Percentiles rank a stretch among this genome's conserved stretches.
Conservation (phyloP, 768 basidiomycete genomes). For the Tricholomella constricta region DNA sequence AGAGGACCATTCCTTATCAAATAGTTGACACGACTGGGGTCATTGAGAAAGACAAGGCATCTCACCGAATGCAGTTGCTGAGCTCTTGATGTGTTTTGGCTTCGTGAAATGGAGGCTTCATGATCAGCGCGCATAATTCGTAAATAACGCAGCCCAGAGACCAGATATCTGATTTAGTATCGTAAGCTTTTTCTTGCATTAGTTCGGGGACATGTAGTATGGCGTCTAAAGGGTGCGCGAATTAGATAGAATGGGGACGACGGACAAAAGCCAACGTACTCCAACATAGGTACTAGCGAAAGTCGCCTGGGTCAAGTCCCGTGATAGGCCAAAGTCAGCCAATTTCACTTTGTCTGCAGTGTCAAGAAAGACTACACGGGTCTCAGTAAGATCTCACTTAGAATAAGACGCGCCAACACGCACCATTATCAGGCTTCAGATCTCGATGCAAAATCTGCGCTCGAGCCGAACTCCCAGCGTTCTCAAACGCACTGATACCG, state of each 20-base stretch:
- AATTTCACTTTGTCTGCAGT: conserved; percentile 86
- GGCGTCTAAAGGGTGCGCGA: conserved; percentile 78
- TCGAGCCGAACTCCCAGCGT: conserved; percentile 53
- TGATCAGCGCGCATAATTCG: conserved; percentile 94
- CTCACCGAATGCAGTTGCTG: conserved; percentile 76
- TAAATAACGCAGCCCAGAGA: conserved; percentile 95
- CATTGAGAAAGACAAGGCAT: neutral
- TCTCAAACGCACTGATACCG: conserved; percentile 30
- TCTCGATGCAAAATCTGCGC: conserved; percentile 91
- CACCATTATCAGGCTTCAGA: conserved; percentile 97
- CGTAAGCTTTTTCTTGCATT: conserved; percentile 96
- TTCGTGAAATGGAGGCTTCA: conserved; percentile 91
- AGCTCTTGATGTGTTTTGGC: conserved; percentile 89
- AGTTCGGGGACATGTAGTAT: conserved; percentile 99
- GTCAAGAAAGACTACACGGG: conserved; percentile 81
- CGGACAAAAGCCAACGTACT: conserved; percentile 50
- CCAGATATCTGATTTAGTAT: conserved; percentile 99
- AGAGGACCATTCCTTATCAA: conserved; percentile 77
- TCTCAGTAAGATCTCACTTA: no score
- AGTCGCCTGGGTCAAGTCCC: conserved; percentile 82
- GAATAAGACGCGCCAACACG: conserved; percentile 20
- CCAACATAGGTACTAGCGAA: conserved; percentile 98
- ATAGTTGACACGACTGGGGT: neutral
- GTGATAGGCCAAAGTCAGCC: conserved; percentile 95
- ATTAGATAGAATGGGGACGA: neutral